Base-by-base conservation (phyloP, 1,284 basidiomycete genomes). In the Fomes fomentarius region DNA sequence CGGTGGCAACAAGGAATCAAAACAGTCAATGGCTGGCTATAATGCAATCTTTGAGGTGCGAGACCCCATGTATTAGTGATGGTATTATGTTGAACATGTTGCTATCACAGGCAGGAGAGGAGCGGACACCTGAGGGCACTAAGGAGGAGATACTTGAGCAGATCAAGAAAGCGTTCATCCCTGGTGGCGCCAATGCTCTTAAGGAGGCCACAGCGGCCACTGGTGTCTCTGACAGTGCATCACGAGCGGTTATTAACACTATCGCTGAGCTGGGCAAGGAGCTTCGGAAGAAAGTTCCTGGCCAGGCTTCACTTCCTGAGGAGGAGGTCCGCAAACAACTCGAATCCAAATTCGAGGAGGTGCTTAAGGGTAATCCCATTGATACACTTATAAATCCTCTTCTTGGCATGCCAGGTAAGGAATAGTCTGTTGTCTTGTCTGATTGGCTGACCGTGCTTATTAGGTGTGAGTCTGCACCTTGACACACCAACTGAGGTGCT, bases 401-500 rank as follows among this genome's bases (percentile, higher is more conserved):
- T 22, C 33, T 58, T 0, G 48, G 47, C 2, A 38, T 60, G 15
- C 22, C 38, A 35, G 50, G 55, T 56, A 24, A n/a, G 55, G 25
- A n/a, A n/a, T n/a, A n/a, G n/a, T 28, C 25, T 46, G 17, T 10
- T 11, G 28, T 46, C 25, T 33, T 12, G 39, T 19, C 50, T 37
- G 9, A 24, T 21, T 4, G 17, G 8, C 21, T 17, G 12, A 39
- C 24, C 10, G 9, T 17, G 11, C 22, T 24, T 10, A 6, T 21
- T 41, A 63, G 64, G 59, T 3, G 19, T 66, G 15, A 46, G 65
- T 35, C 35, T 61, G 10, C 63, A 66, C 42, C 34, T 35, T 2
- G 71, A 74, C 40, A 74, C 69, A 0, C 71, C 70, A 0, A 65
- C 62, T 0, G 70, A 74, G 45, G 60, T 66, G 3, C 58, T 73